Evolutionary conservation across 2,329 filamentous ascomycete species (phyloP).

Genomic region (Fusarium equiseti): DNA sequence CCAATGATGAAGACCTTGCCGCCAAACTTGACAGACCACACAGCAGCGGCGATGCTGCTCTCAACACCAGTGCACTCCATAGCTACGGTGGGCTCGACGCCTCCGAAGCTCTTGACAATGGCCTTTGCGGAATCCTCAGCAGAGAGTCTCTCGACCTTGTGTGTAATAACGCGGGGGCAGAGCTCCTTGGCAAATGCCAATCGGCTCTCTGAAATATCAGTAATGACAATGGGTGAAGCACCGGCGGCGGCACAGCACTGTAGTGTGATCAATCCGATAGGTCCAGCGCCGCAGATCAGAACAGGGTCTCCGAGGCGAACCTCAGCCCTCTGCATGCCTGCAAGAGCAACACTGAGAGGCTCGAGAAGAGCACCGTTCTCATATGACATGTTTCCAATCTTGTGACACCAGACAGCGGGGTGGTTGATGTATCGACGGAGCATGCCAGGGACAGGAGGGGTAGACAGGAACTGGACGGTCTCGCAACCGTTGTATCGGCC

Average conservation of each 20-base stretch:
- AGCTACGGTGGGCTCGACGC: slow-evolving; percentile 82
- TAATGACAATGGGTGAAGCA: slow-evolving; percentile 91
- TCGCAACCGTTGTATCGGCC: slow-evolving; percentile 97
- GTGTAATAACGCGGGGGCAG: slow-evolving; percentile 81
- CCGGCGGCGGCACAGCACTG: slow-evolving; percentile 88
- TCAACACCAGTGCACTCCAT: slow-evolving; percentile 97
- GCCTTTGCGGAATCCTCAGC: slow-evolving; percentile 81
- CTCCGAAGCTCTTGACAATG: slow-evolving; percentile 75
- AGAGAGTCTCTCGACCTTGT: slow-evolving; percentile 76
- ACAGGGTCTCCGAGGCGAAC: slow-evolving; percentile 88
- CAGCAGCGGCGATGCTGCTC: slow-evolving; percentile 85
- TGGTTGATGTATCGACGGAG: slow-evolving; percentile 95
- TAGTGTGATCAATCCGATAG: slow-evolving; percentile 90
- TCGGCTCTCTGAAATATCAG: slow-evolving; percentile 90
- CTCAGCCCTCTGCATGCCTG: slow-evolving; percentile 85
- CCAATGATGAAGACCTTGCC: slow-evolving; percentile 98
- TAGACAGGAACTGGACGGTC: slow-evolving; percentile 86
- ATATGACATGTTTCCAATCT: slow-evolving; percentile 91
- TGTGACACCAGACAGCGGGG: slow-evolving; percentile 94
- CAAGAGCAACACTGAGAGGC: slow-evolving; percentile 88
- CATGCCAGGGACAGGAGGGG: slow-evolving; percentile 88
- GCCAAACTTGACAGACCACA: slow-evolving; percentile 93
- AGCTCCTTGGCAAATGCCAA: slow-evolving; percentile 87
- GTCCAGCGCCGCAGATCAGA: slow-evolving; percentile 90
- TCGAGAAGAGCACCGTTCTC: slow-evolving; percentile 93